phyloP scores from a whole-genome alignment of 139 green algal genomes.

The Picochlorum sp. region DNA sequence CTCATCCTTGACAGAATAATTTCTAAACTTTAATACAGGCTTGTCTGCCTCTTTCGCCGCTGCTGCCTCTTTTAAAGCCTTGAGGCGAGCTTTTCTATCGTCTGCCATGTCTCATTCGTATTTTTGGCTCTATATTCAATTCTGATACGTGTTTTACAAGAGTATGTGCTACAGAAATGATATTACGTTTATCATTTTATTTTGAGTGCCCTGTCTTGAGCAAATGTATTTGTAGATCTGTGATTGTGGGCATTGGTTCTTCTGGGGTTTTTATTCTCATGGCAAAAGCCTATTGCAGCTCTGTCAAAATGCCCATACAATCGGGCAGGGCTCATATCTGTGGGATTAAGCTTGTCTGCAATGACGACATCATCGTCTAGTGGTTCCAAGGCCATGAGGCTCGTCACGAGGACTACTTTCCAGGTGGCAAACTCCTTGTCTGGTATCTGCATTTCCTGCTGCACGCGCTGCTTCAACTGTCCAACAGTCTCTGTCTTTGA shows the following conservation, averaged over 20 bases:
- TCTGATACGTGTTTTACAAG: background rate
- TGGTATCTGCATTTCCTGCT: conserved; percentile 60
- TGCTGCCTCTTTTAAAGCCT: background rate
- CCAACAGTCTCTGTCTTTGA: conserved; percentile 61
- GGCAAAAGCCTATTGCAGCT: conserved; percentile 62
- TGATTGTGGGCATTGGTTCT: conserved; percentile 34
- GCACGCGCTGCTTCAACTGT: conserved; percentile 38
- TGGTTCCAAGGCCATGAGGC: conserved; percentile 34
- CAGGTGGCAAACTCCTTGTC: conserved; percentile 80
- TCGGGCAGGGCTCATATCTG: conserved; percentile 8
- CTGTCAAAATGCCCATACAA: conserved; percentile 22
- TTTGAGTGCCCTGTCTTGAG: conserved; percentile 11
- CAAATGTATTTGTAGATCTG: conserved; percentile 10
- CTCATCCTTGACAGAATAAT: conserved; percentile 61
- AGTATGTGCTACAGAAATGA: background rate
- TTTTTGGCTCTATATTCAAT: background rate
- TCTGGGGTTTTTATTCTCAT: conserved; percentile 53
- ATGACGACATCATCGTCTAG: conserved; percentile 60
- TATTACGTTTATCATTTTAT: background rate
- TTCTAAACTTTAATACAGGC: conserved; percentile 69
- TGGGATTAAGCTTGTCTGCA: background rate
- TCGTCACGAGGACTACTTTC: conserved; percentile 55
- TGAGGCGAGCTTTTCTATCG: background rate
- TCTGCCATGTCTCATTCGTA: conserved; percentile 1
- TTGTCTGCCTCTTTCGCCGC: conserved; percentile 17